Evolutionary conservation across 257 asterid genomes (phyloP).

Genomic region (Oldenlandia corymbosa): DNA sequence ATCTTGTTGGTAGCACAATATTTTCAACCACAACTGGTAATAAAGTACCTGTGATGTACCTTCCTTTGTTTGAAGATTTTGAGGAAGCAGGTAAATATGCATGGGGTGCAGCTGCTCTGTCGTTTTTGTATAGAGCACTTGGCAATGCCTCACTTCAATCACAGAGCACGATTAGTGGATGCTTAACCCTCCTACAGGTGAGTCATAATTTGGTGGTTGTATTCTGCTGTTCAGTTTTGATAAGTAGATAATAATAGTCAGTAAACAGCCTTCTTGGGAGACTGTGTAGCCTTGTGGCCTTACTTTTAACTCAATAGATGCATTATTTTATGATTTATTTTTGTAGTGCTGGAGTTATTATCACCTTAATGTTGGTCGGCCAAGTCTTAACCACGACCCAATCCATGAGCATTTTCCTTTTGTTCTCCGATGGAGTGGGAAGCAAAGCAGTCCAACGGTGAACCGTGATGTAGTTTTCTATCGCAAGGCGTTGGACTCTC

Average conservation of each 20-base stretch:
- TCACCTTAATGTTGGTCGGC: conserved; percentile 84
- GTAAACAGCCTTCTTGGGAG: neutral
- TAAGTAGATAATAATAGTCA: conserved; percentile 5
- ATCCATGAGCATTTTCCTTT: conserved; percentile 94
- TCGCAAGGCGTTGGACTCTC: conserved; percentile 67
- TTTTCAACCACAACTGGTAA: conserved; percentile 97
- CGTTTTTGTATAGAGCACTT: conserved; percentile 89
- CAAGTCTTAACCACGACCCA: conserved; percentile 84
- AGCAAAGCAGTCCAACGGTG: conserved; percentile 83
- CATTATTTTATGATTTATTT: conserved; percentile 17
- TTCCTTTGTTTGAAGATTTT: conserved; percentile 85
- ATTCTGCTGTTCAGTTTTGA: conserved; percentile 9
- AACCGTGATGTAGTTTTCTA: conserved; percentile 93
- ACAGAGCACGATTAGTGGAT: conserved; percentile 95
- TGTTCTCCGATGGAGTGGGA: conserved; percentile 98
- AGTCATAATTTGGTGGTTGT: conserved; percentile 16
- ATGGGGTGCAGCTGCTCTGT: conserved; percentile 94
- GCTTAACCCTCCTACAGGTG: conserved; percentile 88
- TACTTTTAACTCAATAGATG: conserved; percentile 9
- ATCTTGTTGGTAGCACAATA: conserved; percentile 87
- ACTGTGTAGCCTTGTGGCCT: neutral
- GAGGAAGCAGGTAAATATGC: conserved; percentile 89
- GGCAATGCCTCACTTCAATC: conserved; percentile 94
- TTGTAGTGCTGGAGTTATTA: conserved; percentile 99
- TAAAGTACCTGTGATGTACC: conserved; percentile 94